phyloP scores from a whole-genome alignment of 176 grass and related monocot genomes.

The Oryza brachyantha region DNA sequence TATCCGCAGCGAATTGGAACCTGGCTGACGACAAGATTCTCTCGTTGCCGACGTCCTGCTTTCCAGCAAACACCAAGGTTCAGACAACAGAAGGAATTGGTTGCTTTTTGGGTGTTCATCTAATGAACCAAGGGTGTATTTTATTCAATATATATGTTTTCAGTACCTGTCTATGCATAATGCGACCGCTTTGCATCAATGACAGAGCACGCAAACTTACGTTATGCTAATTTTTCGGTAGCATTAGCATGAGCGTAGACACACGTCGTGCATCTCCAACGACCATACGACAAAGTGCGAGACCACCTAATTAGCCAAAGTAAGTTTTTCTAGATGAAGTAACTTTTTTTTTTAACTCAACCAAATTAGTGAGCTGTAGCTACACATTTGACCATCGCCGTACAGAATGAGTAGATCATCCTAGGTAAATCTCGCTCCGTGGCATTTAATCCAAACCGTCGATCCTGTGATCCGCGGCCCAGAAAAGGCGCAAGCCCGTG shows the following conservation, averaged over 20 bases:
- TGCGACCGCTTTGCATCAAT: background rate
- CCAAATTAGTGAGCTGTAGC: background rate
- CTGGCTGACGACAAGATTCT: conserved; percentile 3
- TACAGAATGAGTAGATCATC: background rate
- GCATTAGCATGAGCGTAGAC: background rate
- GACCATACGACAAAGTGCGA: background rate
- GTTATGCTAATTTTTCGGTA: background rate
- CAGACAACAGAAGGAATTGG: background rate
- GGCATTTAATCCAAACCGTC: background rate
- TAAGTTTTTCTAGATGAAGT: background rate
- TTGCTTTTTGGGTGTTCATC: background rate
- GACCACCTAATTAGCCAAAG: background rate
- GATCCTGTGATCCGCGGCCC: background rate
- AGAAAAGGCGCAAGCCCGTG: background rate
- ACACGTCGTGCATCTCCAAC: background rate
- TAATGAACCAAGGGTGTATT: background rate
- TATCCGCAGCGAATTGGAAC: conserved; percentile 25
- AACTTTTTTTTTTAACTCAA: background rate
- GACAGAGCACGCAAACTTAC: background rate
- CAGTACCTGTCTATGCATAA: background rate
- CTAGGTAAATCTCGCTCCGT: background rate
- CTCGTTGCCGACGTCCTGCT: conserved; percentile 8
- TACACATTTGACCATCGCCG: background rate
- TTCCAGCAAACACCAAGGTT: background rate
- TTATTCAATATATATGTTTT: background rate